These are phyloP conservation scores for Murraya koenigii DNA, from an alignment of 345 rosid species.

Conservation along the genomic window DNA sequence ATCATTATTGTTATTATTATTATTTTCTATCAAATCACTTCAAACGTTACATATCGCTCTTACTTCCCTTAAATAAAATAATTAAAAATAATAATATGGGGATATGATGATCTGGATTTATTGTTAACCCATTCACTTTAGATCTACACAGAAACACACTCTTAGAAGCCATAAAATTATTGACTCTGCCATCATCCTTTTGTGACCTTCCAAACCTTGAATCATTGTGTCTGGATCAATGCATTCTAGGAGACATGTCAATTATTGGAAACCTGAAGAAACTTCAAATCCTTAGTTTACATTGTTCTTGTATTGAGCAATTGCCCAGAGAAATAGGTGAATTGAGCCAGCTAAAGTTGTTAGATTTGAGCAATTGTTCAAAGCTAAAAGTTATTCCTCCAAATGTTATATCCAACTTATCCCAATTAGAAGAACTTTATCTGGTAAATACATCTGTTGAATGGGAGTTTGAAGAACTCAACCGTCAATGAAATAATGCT, in stretches of 20 bases:
- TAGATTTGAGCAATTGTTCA: conserved; percentile 19
- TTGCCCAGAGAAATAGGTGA: conserved; percentile 19
- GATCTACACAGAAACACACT: too few species aligned
- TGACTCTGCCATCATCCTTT: conserved; percentile 13
- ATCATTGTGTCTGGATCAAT: conserved; percentile 6
- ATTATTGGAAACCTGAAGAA: conserved; percentile 16
- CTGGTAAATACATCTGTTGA: not conserved
- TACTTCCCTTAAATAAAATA: too few species aligned
- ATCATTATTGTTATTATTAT: too few species aligned
- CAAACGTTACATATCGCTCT: too few species aligned
- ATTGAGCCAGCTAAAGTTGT: conserved; percentile 9
- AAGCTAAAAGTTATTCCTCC: conserved; percentile 10
- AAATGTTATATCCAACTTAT: conserved; percentile 16
- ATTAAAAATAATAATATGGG: too few species aligned
- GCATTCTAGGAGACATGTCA: conserved; percentile 5
- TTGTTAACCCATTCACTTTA: too few species aligned
- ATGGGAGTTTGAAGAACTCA: conserved; percentile 19
- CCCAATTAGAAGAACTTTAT: conserved; percentile 25
- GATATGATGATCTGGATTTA: too few species aligned
- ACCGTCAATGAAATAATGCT: not conserved
- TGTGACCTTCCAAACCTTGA: not conserved
- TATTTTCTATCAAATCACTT: too few species aligned
- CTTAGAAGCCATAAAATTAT: too few species aligned
- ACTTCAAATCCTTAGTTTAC: conserved; percentile 23
- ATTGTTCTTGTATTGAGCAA: not conserved